These are phyloP conservation scores for Amanita muscaria DNA, from an alignment of 768 basidiomycete species.

Conservation along the genomic window DNA sequence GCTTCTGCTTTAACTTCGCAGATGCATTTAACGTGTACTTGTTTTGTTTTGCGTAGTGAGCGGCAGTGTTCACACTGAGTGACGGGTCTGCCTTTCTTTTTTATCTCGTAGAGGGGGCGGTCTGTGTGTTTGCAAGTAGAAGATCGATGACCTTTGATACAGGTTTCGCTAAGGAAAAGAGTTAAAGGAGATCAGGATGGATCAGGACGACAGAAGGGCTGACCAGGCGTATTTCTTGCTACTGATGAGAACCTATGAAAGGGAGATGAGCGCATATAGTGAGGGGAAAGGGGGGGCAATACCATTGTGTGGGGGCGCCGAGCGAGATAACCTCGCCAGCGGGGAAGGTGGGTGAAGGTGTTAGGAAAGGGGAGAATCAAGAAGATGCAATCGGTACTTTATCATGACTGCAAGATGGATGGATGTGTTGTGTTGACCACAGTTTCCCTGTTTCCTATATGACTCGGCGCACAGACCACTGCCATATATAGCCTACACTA, in stretches of 20 bases:
- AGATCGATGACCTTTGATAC: conserved; percentile 91
- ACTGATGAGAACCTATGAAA: conserved; percentile 55
- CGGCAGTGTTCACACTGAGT: conserved; percentile 89
- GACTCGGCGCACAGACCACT: conserved; percentile 31
- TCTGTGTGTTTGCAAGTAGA: conserved; percentile 84
- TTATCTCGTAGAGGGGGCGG: conserved; percentile 83
- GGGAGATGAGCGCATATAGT: conserved; percentile 8
- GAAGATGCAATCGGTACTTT: conserved; percentile 28
- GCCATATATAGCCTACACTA: conserved; percentile 1
- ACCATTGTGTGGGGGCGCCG: conserved; percentile 34
- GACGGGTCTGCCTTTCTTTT: conserved; percentile 87
- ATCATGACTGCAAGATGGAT: conserved; percentile 32
- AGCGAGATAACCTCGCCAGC: conserved; percentile 44
- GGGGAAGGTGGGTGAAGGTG: conserved; percentile 44
- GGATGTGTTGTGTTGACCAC: conserved; percentile 38
- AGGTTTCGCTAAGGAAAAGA: conserved; percentile 59
- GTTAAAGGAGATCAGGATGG: conserved; percentile 9
- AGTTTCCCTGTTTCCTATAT: conserved; percentile 40
- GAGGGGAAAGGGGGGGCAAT: conserved; percentile 10
- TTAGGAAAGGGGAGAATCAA: conserved; percentile 29
- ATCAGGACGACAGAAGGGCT: conserved; percentile 19
- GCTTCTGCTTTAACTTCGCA: conserved; percentile 70
- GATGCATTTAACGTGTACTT: conserved; percentile 79
- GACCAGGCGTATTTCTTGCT: conserved; percentile 81
- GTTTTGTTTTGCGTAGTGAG: conserved; percentile 76